Conservation (phyloP, 2,329 filamentous ascomycete genomes). For the Claviceps maximensis region DNA sequence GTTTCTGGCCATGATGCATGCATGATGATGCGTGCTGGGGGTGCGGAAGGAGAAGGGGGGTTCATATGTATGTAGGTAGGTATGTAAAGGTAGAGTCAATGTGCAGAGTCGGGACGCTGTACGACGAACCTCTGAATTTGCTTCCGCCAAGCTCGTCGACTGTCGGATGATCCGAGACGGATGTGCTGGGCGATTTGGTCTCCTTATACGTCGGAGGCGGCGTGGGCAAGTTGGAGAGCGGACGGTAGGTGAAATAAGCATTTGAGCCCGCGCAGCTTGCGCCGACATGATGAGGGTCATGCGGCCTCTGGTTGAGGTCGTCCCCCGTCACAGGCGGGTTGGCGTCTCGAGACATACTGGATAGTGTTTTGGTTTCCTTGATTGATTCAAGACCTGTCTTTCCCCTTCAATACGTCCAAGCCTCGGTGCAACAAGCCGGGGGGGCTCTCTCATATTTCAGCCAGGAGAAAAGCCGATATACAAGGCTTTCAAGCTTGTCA, state of each 20-base stretch:
- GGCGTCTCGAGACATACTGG: conserved; percentile 4
- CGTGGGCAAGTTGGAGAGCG: conserved; percentile 54
- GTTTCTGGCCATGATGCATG: not conserved
- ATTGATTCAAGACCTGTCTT: not conserved
- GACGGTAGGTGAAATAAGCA: conserved; percentile 51
- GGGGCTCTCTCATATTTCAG: conserved; percentile 8
- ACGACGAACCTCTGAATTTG: conserved; percentile 23
- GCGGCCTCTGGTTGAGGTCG: conserved; percentile 21
- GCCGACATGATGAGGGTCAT: too few relatives aligned
- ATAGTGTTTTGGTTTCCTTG: not conserved
- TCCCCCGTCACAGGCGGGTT: not conserved
- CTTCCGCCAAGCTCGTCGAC: conserved; percentile 30
- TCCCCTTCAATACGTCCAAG: conserved; percentile 3
- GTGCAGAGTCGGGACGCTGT: not conserved
- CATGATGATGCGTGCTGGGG: not conserved
- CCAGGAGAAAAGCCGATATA: not conserved
- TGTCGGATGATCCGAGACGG: conserved; percentile 21
- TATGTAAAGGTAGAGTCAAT: not conserved
- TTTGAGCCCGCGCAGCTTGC: conserved; percentile 17
- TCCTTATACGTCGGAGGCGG: conserved; percentile 43
- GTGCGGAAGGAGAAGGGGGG: not conserved
- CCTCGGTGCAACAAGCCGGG: not conserved
- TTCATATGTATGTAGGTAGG: too few relatives aligned
- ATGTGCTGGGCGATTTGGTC: conserved; percentile 25
- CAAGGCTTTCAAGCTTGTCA: not conserved